Evolutionary conservation across 192 early-diverging fungal genomes (phyloP), one percentile per base, ranked within the genome.

Genomic region (Rhizophagus clarus): DNA sequence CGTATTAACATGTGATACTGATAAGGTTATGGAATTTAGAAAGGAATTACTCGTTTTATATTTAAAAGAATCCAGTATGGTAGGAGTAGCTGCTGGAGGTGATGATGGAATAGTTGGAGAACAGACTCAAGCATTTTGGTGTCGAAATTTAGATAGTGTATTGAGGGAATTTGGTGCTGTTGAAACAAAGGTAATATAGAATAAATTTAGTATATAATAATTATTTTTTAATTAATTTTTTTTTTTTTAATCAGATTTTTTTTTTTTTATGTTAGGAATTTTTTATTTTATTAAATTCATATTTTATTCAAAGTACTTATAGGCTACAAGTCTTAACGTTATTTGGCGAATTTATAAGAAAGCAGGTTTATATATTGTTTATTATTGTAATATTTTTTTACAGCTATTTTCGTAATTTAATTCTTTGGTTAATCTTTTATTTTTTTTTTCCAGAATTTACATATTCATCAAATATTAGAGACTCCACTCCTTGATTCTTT

Each of bases 391-490:
- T 34, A 34, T 32, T 76, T 45, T 62, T 31, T 15, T 20, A 17
- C 8, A 2, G 8, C 63, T 37, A 31, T 3, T 63, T 24, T 47
- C 42, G 5, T n/a, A 61, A 2, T 51, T 17, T 61, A 40, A 37
- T 26, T 9, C 10, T 24, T 37, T 15, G 14, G 11, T 8, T n/a
- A 37, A 20, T 37, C 32, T 22, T 22, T 42, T 61, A 20, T 45
- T 63, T 64, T 42, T 64, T 42, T 62, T 42, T 76, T 63, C 24
- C 28, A 73, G 75, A 64, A 24, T 26, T 51, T 64, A 40, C 22
- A 76, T 24, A 76, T 76, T 64, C 75, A 76, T 17, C 56, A 76
- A 24, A 76, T 76, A 24, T 32, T 76, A 17, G 75, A 76, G 26
- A 76, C 75, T 14, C 28, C 75, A 37, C 26, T 76, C 6, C 34